Evolutionary conservation across 768 basidiomycete genomes (phyloP), one percentile per base, ranked within the genome.

Genomic region (Mycena kentingensis): DNA sequence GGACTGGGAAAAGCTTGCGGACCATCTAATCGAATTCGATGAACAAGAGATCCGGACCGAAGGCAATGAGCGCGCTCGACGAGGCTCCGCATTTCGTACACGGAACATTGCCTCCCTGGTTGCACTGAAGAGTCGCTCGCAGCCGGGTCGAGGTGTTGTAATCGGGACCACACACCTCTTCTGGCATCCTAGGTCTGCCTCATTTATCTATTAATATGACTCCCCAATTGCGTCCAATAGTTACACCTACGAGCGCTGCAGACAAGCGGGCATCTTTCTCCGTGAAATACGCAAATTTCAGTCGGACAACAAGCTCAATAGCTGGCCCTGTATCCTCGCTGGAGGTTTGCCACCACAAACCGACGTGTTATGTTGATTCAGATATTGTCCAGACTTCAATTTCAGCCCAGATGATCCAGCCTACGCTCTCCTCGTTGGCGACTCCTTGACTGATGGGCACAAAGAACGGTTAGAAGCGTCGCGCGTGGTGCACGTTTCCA

Each of bases 101-200:
- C 88, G 74, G 67, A 98, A 97, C 65, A 85, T 97, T 44, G 93
- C 81, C 3, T 78, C 82, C 43, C 67, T 98, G 25, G 78, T 90
- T 18, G 87, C 87, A 1, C 71, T 98, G 46, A 73, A 75, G 58
- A 72, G 71, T 38, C 65, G 71, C 5, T 70, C 67, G 8, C 60
- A 73, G 15, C 61, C 70, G 24, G 52, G 63, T 6, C 70, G 74
- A 32, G 91, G 93, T 4, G 67, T 92, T 28, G 71, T 96, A 34
- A 72, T 95, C 13, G 91, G 84, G 3, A 97, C 95, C 1, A 94
- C 94, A 0, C 95, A 98, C 72, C 73, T 96, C 21, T 98, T 97
- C 68, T 98, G 95, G 95, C 93, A 96, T 70, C 93, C 93, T 5
- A 80, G 78, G 85, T 93, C 69, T 73, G 10, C 19, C 5, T 47